A percentile compares a stretch with the other conserved stretches of the same genome.
These are phyloP conservation scores for Ophiostoma ips DNA, from an alignment of 2,329 filamentous ascomycete species.

Conservation along the genomic window DNA sequence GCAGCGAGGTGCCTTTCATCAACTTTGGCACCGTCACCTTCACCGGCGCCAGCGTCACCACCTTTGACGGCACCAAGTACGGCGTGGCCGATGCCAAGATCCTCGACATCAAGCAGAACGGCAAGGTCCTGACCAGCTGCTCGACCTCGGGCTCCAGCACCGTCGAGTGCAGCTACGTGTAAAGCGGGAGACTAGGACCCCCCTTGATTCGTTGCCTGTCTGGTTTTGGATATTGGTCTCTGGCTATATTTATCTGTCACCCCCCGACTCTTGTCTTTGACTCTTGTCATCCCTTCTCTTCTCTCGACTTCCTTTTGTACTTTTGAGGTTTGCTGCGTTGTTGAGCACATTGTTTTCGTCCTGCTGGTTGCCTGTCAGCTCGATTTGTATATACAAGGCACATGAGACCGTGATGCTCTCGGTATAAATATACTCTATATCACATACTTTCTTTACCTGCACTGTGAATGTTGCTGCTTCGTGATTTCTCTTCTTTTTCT, in stretches of 20 bases:
- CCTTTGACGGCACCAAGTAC: slow-evolving; percentile 18
- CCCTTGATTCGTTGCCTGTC: too few species aligned
- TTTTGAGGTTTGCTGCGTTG: too few species aligned
- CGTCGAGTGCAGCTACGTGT: slow-evolving; percentile 29
- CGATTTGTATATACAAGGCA: not conserved
- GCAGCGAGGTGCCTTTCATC: slow-evolving; percentile 17
- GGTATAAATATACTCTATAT: too few species aligned
- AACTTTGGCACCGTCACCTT: slow-evolving; percentile 25
- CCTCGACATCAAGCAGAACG: slow-evolving; percentile 16
- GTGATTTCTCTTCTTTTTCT: not conserved
- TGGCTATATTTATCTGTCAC: not conserved
- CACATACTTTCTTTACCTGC: not conserved
- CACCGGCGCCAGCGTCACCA: slow-evolving; percentile 23
- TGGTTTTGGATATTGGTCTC: not conserved
- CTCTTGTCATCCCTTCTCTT: not conserved
- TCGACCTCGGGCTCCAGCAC: slow-evolving; percentile 11
- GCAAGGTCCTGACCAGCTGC: slow-evolving; percentile 14
- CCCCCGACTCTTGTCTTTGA: not conserved
- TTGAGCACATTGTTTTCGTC: not conserved
- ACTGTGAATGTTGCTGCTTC: too few species aligned
- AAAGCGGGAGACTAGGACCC: too few species aligned
- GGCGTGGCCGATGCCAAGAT: slow-evolving; percentile 28
- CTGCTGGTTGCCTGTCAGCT: too few species aligned
- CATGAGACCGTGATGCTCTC: not conserved
- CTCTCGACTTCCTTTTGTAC: not conserved